Base-by-base conservation (phyloP, 2,329 filamentous ascomycete genomes). In the Alternaria gaisen region DNA sequence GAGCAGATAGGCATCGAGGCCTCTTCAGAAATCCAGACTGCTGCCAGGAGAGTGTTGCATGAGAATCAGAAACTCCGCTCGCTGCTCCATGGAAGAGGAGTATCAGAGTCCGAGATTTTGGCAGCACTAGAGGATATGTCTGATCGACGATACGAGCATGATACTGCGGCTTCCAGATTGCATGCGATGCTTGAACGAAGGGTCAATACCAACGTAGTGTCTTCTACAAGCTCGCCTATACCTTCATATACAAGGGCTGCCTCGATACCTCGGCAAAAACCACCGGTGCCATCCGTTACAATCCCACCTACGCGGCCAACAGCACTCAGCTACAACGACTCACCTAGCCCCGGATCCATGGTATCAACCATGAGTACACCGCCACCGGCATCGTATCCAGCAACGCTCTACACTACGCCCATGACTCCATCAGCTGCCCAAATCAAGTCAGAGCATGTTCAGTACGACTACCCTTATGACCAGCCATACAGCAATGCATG, bases 1-100 rank as follows among this genome's bases (percentile, higher is more conserved):
- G 89, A 93, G 75, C 82, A 86, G 38, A 81, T 85, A 32, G 90
- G 91, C 18, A 84, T 91, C 50, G 85, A 90, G 70, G 90, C 89
- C 4, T 90, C 88, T 1, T 81, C 85, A n/a, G 90, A 92, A 72
- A 87, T 93, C 11, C 91, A 93, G 73, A 80, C 84, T 52, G 91
- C 90, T 0, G 91, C 90, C 2, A 82, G 89, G 57, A 85, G 81
- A 56, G 91, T 93, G 3, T 84, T 87, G 5, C 87, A 90, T 16
- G 90, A 94, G 76, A 93, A 93, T 75, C 84, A 80, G 60, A 85
- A 85, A 54, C 81, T 93, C 57, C 83, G 89, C 22, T 79, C 79
- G 16, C 80, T 93, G 18, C 82, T 92, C 34, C 80, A 82, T 53
- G 79, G 83, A 43, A 81, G 86, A 66, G 89, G 90, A 3, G 79